Conservation (phyloP, 2,329 filamentous ascomycete species). For the Aspergillus uvarum region DNA sequence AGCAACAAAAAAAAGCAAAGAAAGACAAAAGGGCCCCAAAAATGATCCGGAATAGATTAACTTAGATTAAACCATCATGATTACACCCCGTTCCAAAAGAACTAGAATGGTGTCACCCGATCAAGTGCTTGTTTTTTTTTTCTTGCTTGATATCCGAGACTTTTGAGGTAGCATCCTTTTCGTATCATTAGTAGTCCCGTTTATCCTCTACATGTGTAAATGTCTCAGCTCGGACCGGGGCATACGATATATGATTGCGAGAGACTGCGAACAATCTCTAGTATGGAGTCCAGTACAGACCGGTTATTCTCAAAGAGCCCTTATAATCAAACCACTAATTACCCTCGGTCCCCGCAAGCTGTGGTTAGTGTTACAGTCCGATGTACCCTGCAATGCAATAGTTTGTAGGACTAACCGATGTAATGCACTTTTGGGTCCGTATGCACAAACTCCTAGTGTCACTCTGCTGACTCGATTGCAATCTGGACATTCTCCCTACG, state of each 20-base stretch:
- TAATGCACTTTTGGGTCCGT: background rate
- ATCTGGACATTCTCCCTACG: background rate
- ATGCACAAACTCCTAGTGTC: background rate
- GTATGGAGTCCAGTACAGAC: background rate
- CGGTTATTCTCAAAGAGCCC: background rate
- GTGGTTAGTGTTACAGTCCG: background rate
- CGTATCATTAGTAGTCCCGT: background rate
- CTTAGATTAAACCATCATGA: background rate
- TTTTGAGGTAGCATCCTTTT: background rate
- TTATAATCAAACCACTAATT: background rate
- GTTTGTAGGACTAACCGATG: background rate
- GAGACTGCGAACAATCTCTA: background rate
- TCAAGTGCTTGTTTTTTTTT: background rate
- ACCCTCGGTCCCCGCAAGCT: background rate
- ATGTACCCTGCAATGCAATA: background rate
- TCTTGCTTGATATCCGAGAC: background rate
- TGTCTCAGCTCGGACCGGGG: background rate
- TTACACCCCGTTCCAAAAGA: background rate
- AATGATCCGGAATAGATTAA: background rate
- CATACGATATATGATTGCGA: background rate
- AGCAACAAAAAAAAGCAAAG: background rate
- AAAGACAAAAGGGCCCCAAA: background rate
- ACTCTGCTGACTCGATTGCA: conserved; percentile 5
- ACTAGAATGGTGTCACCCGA: background rate
- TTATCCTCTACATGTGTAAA: no score